Evolutionary conservation across 176 grass and related monocot genomes (phyloP).

Genomic region (Hsuehochloa calcarea): DNA sequence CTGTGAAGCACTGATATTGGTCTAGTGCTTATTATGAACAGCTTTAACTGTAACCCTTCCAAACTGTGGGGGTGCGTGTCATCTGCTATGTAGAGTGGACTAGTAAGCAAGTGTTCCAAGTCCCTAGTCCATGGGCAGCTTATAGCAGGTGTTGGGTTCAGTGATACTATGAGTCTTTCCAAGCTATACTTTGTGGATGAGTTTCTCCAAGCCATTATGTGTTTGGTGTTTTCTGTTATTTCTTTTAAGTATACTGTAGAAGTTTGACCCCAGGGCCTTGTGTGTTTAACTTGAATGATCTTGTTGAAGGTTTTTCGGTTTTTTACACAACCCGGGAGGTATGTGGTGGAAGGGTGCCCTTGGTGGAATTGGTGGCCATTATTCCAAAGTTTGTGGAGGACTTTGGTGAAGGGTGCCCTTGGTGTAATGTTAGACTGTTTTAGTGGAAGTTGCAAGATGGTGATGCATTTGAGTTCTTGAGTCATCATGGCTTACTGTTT

Average conservation of each 20-base stretch:
- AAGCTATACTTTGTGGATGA: neutral
- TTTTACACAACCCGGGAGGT: conserved; percentile 87
- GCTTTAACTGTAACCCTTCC: neutral
- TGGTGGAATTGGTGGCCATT: conserved; percentile 88
- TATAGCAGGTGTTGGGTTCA: neutral
- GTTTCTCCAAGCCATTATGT: neutral
- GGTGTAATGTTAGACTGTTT: conserved; percentile 77
- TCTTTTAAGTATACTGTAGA: conserved; percentile 44
- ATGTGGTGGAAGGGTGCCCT: conserved; percentile 93
- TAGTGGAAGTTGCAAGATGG: conserved; percentile 57
- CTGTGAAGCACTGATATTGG: neutral
- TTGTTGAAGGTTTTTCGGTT: conserved; percentile 99
- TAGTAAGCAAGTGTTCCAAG: neutral
- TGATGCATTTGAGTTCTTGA: conserved; percentile 63
- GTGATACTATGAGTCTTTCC: neutral
- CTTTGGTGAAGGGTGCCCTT: conserved; percentile 90
- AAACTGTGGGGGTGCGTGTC: neutral
- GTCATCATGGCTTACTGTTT: conserved; percentile 79
- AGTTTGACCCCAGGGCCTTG: conserved; percentile 48
- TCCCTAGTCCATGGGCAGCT: neutral
- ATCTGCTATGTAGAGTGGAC: neutral
- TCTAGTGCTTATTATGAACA: neutral
- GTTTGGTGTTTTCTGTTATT: conserved; percentile 27
- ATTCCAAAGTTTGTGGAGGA: conserved; percentile 83
- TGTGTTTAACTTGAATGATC: conserved; percentile 91